Conservation (phyloP, 192 early-diverging fungal species). For the Entomortierella beljakovae region DNA sequence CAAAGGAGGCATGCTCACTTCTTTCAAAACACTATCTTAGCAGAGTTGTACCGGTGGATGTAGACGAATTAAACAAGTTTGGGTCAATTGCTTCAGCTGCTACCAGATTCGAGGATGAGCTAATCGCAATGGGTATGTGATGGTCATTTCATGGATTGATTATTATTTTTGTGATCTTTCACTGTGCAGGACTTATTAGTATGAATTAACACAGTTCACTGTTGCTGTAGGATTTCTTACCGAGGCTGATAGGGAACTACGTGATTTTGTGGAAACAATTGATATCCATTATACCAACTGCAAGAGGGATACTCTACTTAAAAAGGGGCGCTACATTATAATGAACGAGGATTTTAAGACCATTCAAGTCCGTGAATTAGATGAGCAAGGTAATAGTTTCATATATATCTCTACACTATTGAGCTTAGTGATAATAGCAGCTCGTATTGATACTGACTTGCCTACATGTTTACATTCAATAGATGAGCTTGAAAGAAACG, state of each 20-base stretch:
- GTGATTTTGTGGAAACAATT: conserved; percentile 58
- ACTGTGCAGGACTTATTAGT: not conserved
- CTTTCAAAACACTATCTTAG: conserved; percentile 45
- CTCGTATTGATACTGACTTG: too few species aligned
- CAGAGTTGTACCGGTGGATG: conserved; percentile 33
- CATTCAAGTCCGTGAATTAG: conserved; percentile 38
- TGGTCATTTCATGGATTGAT: not conserved
- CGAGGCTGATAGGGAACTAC: conserved; percentile 37
- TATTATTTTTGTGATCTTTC: not conserved
- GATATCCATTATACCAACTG: conserved; percentile 62
- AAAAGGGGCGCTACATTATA: conserved; percentile 60
- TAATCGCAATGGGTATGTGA: conserved; percentile 51
- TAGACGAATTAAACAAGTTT: conserved; percentile 33
- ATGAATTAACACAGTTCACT: not conserved
- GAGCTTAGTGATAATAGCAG: too few species aligned
- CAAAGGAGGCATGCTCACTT: conserved; percentile 36
- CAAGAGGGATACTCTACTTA: conserved; percentile 56
- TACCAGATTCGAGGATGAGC: conserved; percentile 45
- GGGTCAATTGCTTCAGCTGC: conserved; percentile 29
- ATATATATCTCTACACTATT: too few species aligned
- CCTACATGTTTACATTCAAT: not conserved
- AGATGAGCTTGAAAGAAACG: conserved; percentile 32
- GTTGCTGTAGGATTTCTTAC: conserved; percentile 25
- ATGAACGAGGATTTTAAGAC: conserved; percentile 54
- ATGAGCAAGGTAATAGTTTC: conserved; percentile 5